Percentiles rank a stretch among this genome's conserved stretches.
Evolutionary conservation across 2,329 filamentous ascomycete genomes (phyloP).

Genomic region (Xylariaceae sp.): DNA sequence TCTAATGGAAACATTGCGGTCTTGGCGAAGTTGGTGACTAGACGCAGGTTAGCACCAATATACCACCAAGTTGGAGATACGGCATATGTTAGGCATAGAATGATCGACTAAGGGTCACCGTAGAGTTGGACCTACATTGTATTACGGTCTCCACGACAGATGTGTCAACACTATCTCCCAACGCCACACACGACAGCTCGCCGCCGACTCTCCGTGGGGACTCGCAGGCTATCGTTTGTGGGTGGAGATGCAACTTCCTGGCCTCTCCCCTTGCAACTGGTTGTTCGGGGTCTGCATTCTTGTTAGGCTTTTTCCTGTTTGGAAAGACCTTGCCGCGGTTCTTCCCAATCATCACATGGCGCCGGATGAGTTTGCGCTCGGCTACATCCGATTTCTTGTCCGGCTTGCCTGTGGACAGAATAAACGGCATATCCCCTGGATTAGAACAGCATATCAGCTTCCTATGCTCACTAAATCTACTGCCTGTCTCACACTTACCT

Average conservation of each 20-base stretch:
- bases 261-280: too few relatives aligned
- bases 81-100: too few relatives aligned
- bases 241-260: not conserved
- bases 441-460: not conserved
- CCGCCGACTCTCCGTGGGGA: not conserved
- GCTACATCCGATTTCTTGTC: not conserved
- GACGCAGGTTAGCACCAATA: too few relatives aligned
- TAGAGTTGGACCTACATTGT: not conserved
- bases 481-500: too few relatives aligned
- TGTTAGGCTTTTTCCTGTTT: not conserved
- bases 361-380: not conserved
- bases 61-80: too few relatives aligned
- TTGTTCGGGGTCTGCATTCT: not conserved
- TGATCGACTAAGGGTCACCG: too few relatives aligned
- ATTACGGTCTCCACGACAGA: not conserved
- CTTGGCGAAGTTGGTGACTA: not conserved
- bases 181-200: not conserved
- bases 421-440: too few relatives aligned
- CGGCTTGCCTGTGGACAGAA: too few relatives aligned
- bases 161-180: not conserved
- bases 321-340: not conserved
- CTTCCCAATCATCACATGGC: constrained; percentile 1
- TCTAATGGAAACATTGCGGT: not conserved
- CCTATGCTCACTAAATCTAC: too few relatives aligned
- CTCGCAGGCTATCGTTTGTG: not conserved